A percentile compares a stretch with the other conserved stretches of the same genome.
Evolutionary conservation across 2,329 filamentous ascomycete species (phyloP).

Genomic region (Verticillium tricorpus): DNA sequence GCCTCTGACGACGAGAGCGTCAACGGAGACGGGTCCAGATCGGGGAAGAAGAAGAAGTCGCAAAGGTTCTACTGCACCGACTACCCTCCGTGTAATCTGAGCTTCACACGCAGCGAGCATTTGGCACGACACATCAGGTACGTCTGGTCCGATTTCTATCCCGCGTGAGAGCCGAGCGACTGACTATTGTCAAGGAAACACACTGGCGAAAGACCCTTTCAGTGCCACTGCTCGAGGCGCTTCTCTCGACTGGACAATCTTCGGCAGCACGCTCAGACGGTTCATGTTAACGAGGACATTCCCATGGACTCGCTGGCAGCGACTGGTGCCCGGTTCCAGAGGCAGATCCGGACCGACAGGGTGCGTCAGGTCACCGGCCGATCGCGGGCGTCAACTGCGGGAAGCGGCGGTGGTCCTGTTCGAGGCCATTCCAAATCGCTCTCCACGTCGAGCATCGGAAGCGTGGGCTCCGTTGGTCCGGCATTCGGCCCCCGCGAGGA

Average conservation of each 20-base stretch:
- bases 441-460: constrained; percentile 82
- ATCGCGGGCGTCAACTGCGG: constrained; percentile 71
- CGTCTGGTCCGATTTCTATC: constrained; percentile 3
- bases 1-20: constrained; percentile 63
- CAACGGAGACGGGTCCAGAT: constrained; percentile 60
- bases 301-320: constrained; percentile 90
- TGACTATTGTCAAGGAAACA: constrained; percentile 65
- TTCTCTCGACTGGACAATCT: constrained; percentile 95
- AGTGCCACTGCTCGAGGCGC: constrained; percentile 88
- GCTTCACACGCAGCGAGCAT: constrained; percentile 95
- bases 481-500: constrained; percentile 64
- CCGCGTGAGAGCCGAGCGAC: background rate
- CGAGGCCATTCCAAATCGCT: constrained; percentile 81
- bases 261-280: constrained; percentile 93
- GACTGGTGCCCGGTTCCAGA: constrained; percentile 85
- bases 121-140: constrained; percentile 90
- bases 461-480: constrained; percentile 63
- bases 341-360: constrained; percentile 84
- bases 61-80: constrained; percentile 96
- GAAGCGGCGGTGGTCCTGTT: constrained; percentile 65
- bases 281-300: constrained; percentile 96
- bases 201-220: constrained; percentile 92
- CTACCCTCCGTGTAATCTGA: constrained; percentile 87
- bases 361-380: constrained; percentile 69
- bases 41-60: constrained; percentile 91